phyloP scores from a whole-genome alignment of 768 basidiomycete genomes.

The Auricularia cornea region DNA sequence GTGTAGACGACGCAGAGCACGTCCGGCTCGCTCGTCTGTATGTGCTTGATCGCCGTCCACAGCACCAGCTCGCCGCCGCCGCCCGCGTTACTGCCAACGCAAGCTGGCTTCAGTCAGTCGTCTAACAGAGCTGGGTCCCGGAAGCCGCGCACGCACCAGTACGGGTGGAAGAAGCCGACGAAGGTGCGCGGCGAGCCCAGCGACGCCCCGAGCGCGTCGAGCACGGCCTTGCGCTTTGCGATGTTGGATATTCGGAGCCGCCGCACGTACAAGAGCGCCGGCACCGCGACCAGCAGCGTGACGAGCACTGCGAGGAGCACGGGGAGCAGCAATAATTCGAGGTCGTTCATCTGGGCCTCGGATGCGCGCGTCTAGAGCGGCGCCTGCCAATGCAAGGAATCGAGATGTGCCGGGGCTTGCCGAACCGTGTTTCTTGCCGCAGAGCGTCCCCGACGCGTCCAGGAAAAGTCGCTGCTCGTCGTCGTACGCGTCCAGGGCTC shows the following conservation, averaged over 20 bases:
- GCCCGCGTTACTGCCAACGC: conserved; percentile 85
- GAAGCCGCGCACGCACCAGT: conserved; percentile 54
- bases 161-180: conserved; percentile 90
- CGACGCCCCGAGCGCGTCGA: not conserved
- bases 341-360: not conserved
- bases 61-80: conserved; percentile 95
- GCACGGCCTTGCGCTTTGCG: not conserved
- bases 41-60: conserved; percentile 77
- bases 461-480: no score
- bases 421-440: no score
- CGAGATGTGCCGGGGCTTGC: no score
- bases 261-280: not conserved
- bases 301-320: not conserved
- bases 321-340: not conserved
- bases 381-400: no score
- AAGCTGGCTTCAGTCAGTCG: conserved; percentile 29
- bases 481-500: no score
- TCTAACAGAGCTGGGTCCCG: not conserved
- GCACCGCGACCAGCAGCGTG: not conserved
- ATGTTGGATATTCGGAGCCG: not conserved
- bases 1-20: conserved; percentile 78
- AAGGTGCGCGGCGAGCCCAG: conserved; percentile 24
- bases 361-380: no score
- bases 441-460: no score
- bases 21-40: conserved; percentile 60